Conservation (phyloP, 306 rosid genomes). For the Pachyrhizus erosus region DNA sequence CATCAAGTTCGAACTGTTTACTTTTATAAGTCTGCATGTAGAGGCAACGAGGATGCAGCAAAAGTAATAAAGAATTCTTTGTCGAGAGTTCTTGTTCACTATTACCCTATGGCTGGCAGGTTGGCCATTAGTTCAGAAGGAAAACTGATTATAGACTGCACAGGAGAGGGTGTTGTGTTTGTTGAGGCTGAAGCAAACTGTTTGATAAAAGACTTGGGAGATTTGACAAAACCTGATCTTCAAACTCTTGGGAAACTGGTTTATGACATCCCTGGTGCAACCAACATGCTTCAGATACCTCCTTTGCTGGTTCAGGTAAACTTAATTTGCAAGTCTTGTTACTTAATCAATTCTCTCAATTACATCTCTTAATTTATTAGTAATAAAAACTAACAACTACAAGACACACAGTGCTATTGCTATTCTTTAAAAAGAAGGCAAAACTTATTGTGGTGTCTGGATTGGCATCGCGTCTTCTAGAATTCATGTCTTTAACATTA, state of each 20-base stretch:
- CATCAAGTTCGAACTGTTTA: neutral
- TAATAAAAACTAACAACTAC: neutral
- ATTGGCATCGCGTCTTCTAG: too few relatives aligned
- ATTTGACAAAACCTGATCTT: neutral
- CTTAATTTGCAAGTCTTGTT: neutral
- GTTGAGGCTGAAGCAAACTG: conserved; percentile 21
- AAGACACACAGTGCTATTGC: neutral
- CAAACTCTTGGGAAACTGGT: neutral
- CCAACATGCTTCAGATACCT: neutral
- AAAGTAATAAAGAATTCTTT: neutral
- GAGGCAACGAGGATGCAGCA: neutral
- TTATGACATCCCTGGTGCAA: conserved; percentile 7
- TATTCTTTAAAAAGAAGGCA: neutral
- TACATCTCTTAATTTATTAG: neutral
- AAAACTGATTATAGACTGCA: neutral
- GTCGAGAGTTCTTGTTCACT: neutral
- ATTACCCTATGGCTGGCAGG: conserved; percentile 9
- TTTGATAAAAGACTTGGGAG: neutral
- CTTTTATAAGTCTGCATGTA: neutral
- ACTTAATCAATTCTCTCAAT: neutral
- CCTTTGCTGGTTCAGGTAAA: conserved; percentile 1
- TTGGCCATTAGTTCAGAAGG: neutral
- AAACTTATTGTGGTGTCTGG: neutral
- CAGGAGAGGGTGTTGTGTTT: conserved; percentile 6
- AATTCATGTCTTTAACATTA: too few relatives aligned